Base-by-base conservation (phyloP, 2,329 filamentous ascomycete genomes). In the Talaromyces sp. region DNA sequence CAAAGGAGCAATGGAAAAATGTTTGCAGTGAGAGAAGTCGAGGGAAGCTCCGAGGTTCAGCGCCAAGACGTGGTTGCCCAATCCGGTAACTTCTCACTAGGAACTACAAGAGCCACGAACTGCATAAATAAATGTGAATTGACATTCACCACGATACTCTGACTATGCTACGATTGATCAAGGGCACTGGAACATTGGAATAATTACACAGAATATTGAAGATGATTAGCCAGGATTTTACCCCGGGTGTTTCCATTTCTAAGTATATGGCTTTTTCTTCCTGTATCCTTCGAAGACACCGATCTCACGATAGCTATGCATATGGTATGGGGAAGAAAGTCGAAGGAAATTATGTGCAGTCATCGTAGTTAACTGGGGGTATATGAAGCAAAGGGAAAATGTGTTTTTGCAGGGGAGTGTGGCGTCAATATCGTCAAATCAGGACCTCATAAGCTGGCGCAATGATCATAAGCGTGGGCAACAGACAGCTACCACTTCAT, bases 271-370 rank as follows among this genome's bases (percentile, higher is more conserved):
- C 44, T 30, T 45, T 45, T 48, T 54, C 47, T 53, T 60, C 37
- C 17, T 55, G 56, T 57, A 54, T 60, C 51, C 51, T 60, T 43
- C 11, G 24, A 43, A 59, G 46, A 54, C 43, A 54, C 29, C 39
- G 47, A 52, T 47, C 41, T 55, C 36, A 33, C 16, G 37, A 54
- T 43, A 50, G 58, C 58, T 60, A 60, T 64, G 60, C 53, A 63
- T 58, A 55, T 52, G 51, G 52, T 52, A 57, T 53, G 27, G 45
- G 58, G 48, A 49, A 48, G 44, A 53, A 57, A 48, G 40, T 11
- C 40, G 48, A 55, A 49, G 27, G 33, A 4, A 36, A 62, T 62
- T 64, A 63, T 64, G 61, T 64, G 57, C 61, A 62, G 50, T 60
- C 54, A 50, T 64, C 56, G 60, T 60, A 57, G 56, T 59, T 51